A percentile compares a stretch with the other conserved stretches of the same genome.
phyloP scores from a whole-genome alignment of 1,139 yeast species.

The Blastobotrys arbuscula region DNA sequence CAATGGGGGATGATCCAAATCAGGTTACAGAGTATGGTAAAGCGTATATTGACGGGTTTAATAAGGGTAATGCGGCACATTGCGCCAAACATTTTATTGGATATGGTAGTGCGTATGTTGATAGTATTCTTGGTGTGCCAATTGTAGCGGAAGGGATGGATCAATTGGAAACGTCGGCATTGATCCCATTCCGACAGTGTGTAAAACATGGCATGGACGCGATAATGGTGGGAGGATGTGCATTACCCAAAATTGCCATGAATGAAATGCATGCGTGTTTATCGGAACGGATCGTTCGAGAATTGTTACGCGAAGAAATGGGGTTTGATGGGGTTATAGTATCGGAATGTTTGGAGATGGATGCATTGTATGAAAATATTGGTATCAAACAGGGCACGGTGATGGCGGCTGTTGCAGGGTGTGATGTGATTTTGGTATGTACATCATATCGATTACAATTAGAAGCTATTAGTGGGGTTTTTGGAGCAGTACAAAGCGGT shows the following conservation, averaged over 20 bases:
- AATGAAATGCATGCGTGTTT: constrained; percentile 62
- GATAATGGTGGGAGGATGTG: constrained; percentile 61
- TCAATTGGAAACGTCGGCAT: constrained; percentile 48
- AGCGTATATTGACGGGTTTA: constrained; percentile 51
- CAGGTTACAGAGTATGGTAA: constrained; percentile 53
- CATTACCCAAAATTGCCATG: constrained; percentile 57
- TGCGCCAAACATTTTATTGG: constrained; percentile 68
- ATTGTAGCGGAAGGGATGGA: constrained; percentile 54
- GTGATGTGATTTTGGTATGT: constrained; percentile 62
- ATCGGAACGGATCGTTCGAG: constrained; percentile 52
- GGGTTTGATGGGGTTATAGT: constrained; percentile 57
- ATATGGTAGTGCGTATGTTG: constrained; percentile 57
- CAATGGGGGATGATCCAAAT: constrained; percentile 57
- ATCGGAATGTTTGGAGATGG: constrained; percentile 62
- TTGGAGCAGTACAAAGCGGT: constrained; percentile 50
- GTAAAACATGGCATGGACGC: constrained; percentile 53
- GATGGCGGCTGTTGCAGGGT: constrained; percentile 57
- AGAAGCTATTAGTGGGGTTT: constrained; percentile 53
- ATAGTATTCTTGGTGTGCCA: constrained; percentile 52
- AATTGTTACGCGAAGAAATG: constrained; percentile 47
- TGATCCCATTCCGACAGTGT: constrained; percentile 49
- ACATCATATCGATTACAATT: constrained; percentile 52
- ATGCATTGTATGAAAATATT: constrained; percentile 54
- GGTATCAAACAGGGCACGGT: constrained; percentile 66
- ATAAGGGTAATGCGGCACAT: constrained; percentile 51